A percentile compares a stretch with the other conserved stretches of the same genome.
Conservation (phyloP, 2,329 filamentous ascomycete species). For the Phialophora chinensis region DNA sequence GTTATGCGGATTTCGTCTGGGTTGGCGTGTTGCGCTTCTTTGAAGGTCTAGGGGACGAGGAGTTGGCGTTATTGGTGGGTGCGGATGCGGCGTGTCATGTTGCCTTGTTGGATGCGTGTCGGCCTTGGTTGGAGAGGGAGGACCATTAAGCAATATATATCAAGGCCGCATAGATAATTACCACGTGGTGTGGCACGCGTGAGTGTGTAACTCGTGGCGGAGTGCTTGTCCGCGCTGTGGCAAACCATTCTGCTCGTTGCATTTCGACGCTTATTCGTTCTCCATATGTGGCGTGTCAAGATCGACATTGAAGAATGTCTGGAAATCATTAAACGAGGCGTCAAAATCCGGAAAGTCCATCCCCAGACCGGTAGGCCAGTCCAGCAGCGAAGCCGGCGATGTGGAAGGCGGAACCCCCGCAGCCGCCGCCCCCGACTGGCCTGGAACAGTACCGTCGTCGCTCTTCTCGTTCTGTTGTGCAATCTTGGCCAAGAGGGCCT, state of each 20-base stretch:
- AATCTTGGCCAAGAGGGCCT: constrained; percentile 2
- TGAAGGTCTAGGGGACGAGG: constrained; percentile 1
- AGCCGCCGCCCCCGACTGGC: background rate
- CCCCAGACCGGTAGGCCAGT: background rate
- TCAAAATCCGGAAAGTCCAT: background rate
- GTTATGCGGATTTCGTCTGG: constrained; percentile 15
- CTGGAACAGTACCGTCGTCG: background rate
- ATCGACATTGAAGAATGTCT: constrained; percentile 4
- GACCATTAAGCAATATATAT: background rate
- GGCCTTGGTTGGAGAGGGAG: constrained; percentile 9
- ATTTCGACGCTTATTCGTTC: background rate
- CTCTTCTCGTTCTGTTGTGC: background rate
- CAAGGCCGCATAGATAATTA: too few relatives aligned
- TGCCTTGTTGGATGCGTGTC: constrained; percentile 10
- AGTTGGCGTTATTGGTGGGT: background rate
- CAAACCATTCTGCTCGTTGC: background rate
- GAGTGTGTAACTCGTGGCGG: too few relatives aligned
- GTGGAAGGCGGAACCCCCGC: background rate
- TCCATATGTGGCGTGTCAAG: background rate
- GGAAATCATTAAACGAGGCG: constrained; percentile 1
- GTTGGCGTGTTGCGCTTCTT: constrained; percentile 2
- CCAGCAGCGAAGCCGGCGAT: background rate
- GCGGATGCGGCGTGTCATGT: background rate
- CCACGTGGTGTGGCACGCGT: too few relatives aligned
- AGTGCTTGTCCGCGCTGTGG: background rate